Base-by-base conservation (phyloP, 208 protist species). In the Phytomonas francai region DNA sequence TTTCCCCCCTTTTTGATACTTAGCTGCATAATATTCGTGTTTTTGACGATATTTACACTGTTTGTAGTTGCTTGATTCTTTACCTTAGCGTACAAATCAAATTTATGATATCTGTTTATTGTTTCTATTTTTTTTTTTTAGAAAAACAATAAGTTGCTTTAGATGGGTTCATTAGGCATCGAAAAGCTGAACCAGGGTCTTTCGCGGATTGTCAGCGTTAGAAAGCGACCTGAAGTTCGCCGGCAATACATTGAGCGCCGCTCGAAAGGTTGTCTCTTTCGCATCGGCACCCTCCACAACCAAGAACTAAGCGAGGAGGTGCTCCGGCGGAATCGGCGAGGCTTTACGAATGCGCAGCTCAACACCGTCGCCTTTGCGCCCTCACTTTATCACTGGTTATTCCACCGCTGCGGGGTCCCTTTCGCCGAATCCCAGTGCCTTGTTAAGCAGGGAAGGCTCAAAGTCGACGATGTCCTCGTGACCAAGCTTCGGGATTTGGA, bases 321-420 rank as follows among this genome's bases (percentile, higher is more conserved):
- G n/a, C 64, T 95, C 56, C 65, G 71, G 67, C 80, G 80, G 25
- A 95, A 95, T 51, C 73, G 85, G 5, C 80, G 87, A 57, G 89
- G 89, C 12, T 95, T 86, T 73, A 76, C 87, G 28, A 92, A 91
- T 65, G 78, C 80, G 33, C 84, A 92, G 66, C 62, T 92, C 32
- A 95, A 88, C 70, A 93, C 87, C 8, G 89, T 90, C 25, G 89
- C 89, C 27, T 85, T 92, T 62, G 81, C 87, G 12, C 89, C 89
- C 2, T 93, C 87, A 14, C 58, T 95, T 1, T 95, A 95, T 58
- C 85, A 93, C 77, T 95, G 89, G 87, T 83, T 95, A 16, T 93
- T 88, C 59, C 89, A 95, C 62, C 83, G 87, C 62, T 95, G 89
- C 62, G 89, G 89, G 54, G 78, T 95, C 30, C 83, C 89, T 0